Percentiles rank a stretch among this genome's conserved stretches.
Conservation (phyloP, 495 filamentous ascomycete species). For the Jackrogersella multiformis region DNA sequence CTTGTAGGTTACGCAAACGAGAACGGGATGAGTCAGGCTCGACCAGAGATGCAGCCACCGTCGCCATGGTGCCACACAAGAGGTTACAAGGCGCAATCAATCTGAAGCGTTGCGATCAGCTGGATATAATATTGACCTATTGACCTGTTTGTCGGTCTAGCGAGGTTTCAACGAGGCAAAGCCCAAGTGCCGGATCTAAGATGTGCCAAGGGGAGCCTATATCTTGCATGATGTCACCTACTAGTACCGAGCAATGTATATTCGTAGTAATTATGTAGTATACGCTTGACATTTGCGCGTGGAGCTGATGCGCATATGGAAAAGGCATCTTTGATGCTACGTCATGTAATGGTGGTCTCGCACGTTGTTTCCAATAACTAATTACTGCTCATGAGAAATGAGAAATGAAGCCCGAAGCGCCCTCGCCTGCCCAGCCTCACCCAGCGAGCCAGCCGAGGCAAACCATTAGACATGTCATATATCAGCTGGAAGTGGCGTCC, state of each 20-base stretch:
- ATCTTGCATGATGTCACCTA: constrained; percentile 41
- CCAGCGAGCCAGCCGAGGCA: constrained; percentile 19
- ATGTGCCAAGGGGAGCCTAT: constrained; percentile 32
- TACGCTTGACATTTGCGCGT: constrained; percentile 18
- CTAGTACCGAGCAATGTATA: constrained; percentile 5
- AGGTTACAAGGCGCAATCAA: constrained; percentile 33
- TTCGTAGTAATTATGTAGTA: constrained; percentile 4
- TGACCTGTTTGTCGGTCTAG: constrained; percentile 7
- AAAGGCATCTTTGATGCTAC: constrained; percentile 14
- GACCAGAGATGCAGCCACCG: constrained; percentile 26
- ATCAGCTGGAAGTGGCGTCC: constrained; percentile 23
- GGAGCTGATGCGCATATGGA: constrained; percentile 12
- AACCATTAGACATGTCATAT: constrained; percentile 36
- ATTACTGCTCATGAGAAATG: constrained; percentile 9
- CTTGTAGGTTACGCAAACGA: constrained; percentile 18
- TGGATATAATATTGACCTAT: constrained; percentile 9
- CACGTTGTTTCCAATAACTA: not conserved
- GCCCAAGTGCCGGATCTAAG: constrained; percentile 39
- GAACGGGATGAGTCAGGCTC: constrained; percentile 22
- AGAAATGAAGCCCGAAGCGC: not conserved
- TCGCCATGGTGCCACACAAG: constrained; percentile 25
- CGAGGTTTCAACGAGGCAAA: constrained; percentile 38
- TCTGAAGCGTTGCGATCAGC: constrained; percentile 31
- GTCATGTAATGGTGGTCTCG: constrained; percentile 18
- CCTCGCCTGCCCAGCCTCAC: constrained; percentile 2